phyloP scores from a whole-genome alignment of 169 alveolate species.

The Amoebophrya sp. region DNA sequence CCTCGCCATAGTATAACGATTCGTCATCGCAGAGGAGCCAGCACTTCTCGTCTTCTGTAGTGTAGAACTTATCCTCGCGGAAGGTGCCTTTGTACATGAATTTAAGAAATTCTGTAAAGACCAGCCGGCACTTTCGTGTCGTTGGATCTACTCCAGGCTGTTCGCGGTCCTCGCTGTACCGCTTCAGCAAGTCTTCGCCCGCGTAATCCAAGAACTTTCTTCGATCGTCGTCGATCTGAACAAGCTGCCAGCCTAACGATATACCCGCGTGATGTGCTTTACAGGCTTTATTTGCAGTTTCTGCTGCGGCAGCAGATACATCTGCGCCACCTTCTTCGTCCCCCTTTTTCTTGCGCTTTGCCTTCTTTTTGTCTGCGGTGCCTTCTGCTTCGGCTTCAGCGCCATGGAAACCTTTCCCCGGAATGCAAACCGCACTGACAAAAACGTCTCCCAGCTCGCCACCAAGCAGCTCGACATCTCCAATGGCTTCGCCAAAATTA shows the following conservation, averaged over 20 bases:
- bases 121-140: neutral
- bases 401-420: neutral
- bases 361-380: neutral
- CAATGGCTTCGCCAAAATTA: neutral
- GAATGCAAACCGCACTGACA: neutral
- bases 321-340: neutral
- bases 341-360: neutral
- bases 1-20: neutral
- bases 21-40: neutral
- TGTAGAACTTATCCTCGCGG: neutral
- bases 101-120: neutral
- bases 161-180: neutral
- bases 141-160: neutral
- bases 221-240: neutral
- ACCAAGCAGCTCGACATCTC: neutral
- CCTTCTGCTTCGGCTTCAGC: neutral
- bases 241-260: neutral
- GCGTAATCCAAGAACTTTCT: neutral
- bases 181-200: neutral
- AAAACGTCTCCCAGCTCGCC: neutral
- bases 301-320: neutral
- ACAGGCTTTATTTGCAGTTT: neutral
- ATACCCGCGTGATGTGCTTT: neutral
- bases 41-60: neutral
- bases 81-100: neutral